Conservation (phyloP, 495 filamentous ascomycete genomes). For the Ascodesmis nigricans region DNA sequence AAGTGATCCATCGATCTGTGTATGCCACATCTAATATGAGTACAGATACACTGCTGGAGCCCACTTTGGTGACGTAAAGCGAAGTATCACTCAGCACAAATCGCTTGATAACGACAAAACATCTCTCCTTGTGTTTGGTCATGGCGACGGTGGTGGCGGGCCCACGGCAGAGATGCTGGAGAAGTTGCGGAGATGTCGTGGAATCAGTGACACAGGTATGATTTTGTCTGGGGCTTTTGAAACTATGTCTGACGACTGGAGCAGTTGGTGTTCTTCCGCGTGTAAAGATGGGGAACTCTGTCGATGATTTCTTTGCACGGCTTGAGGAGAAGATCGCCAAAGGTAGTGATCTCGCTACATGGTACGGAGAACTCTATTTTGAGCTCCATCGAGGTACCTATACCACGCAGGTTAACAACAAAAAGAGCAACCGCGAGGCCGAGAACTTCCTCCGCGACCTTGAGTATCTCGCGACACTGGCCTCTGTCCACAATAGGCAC, state of each 20-base stretch:
- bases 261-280: slow-evolving; percentile 62
- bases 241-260: no score
- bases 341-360: slow-evolving; percentile 67
- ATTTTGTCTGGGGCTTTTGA: no score
- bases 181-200: slow-evolving; percentile 84
- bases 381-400: slow-evolving; percentile 92
- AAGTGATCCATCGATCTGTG: slow-evolving; percentile 61
- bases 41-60: slow-evolving; percentile 88
- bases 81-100: slow-evolving; percentile 82
- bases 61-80: slow-evolving; percentile 84
- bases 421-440: slow-evolving; percentile 69
- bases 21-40: slow-evolving; percentile 74
- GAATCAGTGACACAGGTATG: slow-evolving; percentile 51
- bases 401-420: slow-evolving; percentile 93
- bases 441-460: slow-evolving; percentile 71
- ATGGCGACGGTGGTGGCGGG: slow-evolving; percentile 87
- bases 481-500: slow-evolving; percentile 39
- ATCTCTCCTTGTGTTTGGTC: slow-evolving; percentile 78
- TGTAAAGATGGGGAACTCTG: slow-evolving; percentile 71
- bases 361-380: slow-evolving; percentile 96
- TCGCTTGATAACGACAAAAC: slow-evolving; percentile 77
- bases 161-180: slow-evolving; percentile 87
- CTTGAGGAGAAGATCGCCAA: slow-evolving; percentile 50
- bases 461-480: slow-evolving; percentile 71
- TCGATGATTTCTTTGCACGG: slow-evolving; percentile 85